Percentiles rank a stretch among this genome's conserved stretches.
phyloP scores from a whole-genome alignment of 2,329 filamentous ascomycete genomes.

The Didymella glomerata region DNA sequence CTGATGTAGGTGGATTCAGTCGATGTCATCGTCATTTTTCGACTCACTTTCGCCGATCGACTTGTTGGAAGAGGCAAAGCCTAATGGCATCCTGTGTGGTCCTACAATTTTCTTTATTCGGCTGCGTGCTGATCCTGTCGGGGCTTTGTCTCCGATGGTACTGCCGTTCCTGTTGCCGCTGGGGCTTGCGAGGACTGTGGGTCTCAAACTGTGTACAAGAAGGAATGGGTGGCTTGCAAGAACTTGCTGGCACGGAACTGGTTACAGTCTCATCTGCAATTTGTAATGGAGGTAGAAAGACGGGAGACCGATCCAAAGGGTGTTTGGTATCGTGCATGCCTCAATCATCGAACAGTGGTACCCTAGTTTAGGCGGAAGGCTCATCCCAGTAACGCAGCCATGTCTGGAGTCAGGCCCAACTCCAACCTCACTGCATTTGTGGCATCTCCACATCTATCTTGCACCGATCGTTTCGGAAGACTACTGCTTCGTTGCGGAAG shows the following conservation, averaged over 20 bases:
- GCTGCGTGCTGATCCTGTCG: not conserved
- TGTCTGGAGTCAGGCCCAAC: slow-evolving; percentile 17
- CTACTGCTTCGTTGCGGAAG: not conserved
- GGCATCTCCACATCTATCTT: not conserved
- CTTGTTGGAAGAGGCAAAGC: not conserved
- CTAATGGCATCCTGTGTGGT: not conserved
- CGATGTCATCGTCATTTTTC: not conserved
- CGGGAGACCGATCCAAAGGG: slow-evolving; percentile 16
- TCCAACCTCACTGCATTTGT: slow-evolving; percentile 1
- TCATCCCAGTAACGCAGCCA: slow-evolving; percentile 30
- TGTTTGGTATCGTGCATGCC: slow-evolving; percentile 11
- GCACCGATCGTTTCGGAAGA: not conserved
- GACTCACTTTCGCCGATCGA: not conserved
- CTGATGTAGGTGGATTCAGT: not conserved
- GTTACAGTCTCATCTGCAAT: too few species aligned
- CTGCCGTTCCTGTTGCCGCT: not conserved
- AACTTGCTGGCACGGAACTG: not conserved
- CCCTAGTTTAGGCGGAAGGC: slow-evolving; percentile 34
- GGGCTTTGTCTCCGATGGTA: not conserved
- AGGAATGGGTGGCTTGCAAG: not conserved
- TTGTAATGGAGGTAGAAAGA: not conserved
- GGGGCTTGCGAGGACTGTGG: not conserved
- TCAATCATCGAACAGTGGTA: slow-evolving; percentile 28
- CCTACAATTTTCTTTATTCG: not conserved
- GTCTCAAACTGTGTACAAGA: not conserved